phyloP scores from a whole-genome alignment of 768 basidiomycete species.

The Clathrus columnatus region DNA sequence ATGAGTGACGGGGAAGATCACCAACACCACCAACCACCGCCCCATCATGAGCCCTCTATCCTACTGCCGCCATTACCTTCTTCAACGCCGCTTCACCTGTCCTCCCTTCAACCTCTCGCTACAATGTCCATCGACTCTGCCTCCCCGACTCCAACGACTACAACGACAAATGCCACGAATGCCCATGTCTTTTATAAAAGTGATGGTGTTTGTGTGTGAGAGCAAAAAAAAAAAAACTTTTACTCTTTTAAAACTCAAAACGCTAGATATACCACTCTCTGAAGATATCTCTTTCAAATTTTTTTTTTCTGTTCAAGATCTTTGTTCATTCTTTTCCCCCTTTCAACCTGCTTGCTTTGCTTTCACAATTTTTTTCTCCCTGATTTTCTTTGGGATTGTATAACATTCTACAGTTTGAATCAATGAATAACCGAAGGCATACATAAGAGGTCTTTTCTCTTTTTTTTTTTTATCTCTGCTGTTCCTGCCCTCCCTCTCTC shows the following conservation, averaged over 20 bases:
- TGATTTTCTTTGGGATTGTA: not conserved
- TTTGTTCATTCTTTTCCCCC: not conserved
- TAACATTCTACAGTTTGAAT: not conserved
- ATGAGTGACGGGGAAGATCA: slow-evolving; percentile 5
- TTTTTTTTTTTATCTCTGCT: too few species aligned
- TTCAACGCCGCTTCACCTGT: not conserved
- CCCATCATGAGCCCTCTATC: not conserved
- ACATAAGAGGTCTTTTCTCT: not conserved
- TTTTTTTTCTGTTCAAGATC: not conserved
- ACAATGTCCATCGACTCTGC: not conserved
- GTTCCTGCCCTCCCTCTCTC: too few species aligned
- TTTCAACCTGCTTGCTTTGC: not conserved
- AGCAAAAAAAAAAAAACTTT: not conserved
- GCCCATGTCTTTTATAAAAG: not conserved
- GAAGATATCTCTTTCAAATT: not conserved
- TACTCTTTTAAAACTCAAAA: not conserved
- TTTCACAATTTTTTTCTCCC: not conserved
- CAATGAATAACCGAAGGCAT: too few species aligned
- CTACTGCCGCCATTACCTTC: not conserved
- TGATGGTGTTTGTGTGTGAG: slow-evolving; percentile 7
- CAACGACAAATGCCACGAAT: not conserved
- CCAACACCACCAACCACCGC: not conserved
- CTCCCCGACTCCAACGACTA: not conserved
- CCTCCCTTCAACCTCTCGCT: too few species aligned
- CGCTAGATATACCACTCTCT: not conserved